Conservation (phyloP, 2,329 filamentous ascomycete genomes). For the Diatrype stigma region DNA sequence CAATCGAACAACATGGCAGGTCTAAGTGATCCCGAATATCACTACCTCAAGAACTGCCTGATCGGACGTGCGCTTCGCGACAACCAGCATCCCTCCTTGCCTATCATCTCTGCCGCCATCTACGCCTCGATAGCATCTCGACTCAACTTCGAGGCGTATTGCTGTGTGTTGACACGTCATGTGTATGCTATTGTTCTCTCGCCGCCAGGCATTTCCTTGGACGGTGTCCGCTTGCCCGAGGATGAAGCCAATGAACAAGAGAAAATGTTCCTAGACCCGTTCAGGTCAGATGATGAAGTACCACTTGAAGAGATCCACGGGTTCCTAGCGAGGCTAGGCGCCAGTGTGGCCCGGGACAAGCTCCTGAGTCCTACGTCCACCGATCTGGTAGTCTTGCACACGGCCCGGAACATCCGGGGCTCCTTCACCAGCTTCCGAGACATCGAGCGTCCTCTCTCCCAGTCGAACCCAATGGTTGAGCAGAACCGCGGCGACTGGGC, state of each 20-base stretch:
- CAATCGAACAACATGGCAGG: conserved; percentile 65
- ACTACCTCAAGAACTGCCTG: conserved; percentile 80
- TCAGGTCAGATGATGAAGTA: conserved; percentile 65
- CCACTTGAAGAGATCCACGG: conserved; percentile 52
- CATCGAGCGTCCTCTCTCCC: conserved; percentile 33
- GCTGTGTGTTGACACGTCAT: conserved; percentile 79
- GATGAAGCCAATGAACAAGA: conserved; percentile 39
- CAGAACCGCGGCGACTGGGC: conserved; percentile 47
- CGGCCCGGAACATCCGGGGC: conserved; percentile 75
- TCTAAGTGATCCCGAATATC: conserved; percentile 65
- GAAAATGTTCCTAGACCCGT: conserved; percentile 82
- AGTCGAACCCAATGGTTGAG: conserved; percentile 33
- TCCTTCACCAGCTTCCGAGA: conserved; percentile 53
- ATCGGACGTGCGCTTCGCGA: conserved; percentile 76
- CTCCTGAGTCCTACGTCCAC: conserved; percentile 63
- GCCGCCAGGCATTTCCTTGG: conserved; percentile 54
- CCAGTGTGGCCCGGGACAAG: conserved; percentile 36
- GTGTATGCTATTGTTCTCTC: conserved; percentile 76
- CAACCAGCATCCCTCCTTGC: conserved; percentile 71
- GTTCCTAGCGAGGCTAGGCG: conserved; percentile 50
- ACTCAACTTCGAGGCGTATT: conserved; percentile 70
- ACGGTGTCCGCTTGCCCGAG: conserved; percentile 39
- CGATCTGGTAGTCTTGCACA: conserved; percentile 67
- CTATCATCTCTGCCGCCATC: conserved; percentile 81
- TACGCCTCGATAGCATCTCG: conserved; percentile 75